These are phyloP conservation scores for Suillus decipiens DNA, from an alignment of 768 basidiomycete species.

Conservation along the genomic window DNA sequence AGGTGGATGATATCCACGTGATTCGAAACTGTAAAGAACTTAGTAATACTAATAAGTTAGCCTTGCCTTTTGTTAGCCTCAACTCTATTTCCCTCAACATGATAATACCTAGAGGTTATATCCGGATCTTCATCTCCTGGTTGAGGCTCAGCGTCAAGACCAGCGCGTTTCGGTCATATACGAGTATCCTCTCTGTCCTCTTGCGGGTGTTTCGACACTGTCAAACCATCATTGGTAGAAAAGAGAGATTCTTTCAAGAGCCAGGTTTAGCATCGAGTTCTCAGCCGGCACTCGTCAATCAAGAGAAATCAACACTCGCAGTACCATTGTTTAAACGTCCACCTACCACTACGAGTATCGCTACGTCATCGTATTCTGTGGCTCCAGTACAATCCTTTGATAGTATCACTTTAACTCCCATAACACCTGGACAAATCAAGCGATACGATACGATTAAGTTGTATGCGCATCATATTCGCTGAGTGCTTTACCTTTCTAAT, in stretches of 20 bases:
- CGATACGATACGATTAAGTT: background rate
- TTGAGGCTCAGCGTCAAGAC: background rate
- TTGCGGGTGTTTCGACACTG: background rate
- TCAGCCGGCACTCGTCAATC: background rate
- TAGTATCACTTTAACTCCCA: background rate
- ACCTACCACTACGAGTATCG: background rate
- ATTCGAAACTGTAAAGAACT: background rate
- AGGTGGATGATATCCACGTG: background rate
- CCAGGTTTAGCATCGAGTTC: background rate
- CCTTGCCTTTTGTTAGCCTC: too few relatives aligned
- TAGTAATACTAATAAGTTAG: too few relatives aligned
- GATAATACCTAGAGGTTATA: background rate
- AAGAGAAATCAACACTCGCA: background rate
- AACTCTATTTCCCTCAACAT: background rate
- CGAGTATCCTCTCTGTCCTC: background rate
- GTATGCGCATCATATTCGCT: background rate
- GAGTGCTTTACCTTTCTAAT: background rate
- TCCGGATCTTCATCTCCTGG: background rate
- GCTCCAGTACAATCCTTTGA: background rate
- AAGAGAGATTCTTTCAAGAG: background rate
- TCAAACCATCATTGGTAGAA: background rate
- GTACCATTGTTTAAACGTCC: background rate
- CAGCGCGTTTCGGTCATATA: background rate
- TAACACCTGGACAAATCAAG: background rate
- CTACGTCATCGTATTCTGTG: background rate